phyloP scores from a whole-genome alignment of 345 rosid species.

The Turnera subulata region DNA sequence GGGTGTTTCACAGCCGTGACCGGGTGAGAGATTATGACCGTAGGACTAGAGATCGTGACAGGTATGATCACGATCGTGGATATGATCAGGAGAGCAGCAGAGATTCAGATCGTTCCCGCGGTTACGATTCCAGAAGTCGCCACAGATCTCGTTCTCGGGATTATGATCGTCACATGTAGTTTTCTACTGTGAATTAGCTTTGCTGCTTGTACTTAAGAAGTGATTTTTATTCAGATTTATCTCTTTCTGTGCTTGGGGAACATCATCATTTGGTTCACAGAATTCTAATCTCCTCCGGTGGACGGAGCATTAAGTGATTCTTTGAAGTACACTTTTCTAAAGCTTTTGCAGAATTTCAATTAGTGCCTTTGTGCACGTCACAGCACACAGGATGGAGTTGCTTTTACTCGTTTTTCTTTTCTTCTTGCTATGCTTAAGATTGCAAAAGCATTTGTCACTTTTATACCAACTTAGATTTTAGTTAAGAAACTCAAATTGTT shows the following conservation, averaged over 20 bases:
- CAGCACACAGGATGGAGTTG: too few species aligned
- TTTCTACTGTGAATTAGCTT: background rate
- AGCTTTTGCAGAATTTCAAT: too few species aligned
- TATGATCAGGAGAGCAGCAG: constrained; percentile 56
- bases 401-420: too few species aligned
- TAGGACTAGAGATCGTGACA: constrained; percentile 78
- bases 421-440: too few species aligned
- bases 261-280: too few species aligned
- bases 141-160: constrained; percentile 79
- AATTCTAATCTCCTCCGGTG: too few species aligned
- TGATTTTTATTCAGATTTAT: background rate
- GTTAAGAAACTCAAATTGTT: too few species aligned
- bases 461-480: too few species aligned
- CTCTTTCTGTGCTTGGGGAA: background rate
- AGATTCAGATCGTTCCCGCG: constrained; percentile 63
- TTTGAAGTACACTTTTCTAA: too few species aligned
- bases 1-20: constrained; percentile 76
- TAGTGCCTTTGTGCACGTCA: too few species aligned
- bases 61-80: constrained; percentile 73
- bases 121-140: constrained; percentile 70
- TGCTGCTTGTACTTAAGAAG: background rate
- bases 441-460: too few species aligned
- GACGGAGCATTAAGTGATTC: too few species aligned
- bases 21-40: constrained; percentile 79
- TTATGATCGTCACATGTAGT: constrained; percentile 80